Conservation (phyloP, 2,329 filamentous ascomycete genomes). For the Stenocarpella maydis region DNA sequence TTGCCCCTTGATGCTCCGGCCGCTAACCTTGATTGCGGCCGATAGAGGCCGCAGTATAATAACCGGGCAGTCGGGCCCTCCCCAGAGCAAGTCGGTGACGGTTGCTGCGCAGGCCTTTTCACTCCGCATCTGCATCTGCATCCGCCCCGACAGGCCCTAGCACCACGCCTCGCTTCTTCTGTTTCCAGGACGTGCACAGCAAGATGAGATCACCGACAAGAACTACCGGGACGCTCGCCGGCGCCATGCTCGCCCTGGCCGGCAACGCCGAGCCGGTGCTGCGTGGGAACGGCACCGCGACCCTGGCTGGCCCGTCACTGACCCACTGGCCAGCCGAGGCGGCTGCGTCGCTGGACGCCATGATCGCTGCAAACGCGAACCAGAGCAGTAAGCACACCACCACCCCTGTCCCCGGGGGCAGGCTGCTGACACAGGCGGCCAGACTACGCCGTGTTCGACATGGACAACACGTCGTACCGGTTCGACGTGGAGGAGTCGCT, state of each 20-base stretch:
- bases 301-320: conserved; percentile 35
- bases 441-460: conserved; percentile 52
- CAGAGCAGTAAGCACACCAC: conserved; percentile 38
- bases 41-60: conserved; percentile 10
- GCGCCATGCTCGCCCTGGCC: conserved; percentile 21
- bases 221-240: conserved; percentile 14
- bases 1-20: conserved; percentile 7
- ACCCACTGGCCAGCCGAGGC: conserved; percentile 49
- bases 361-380: conserved; percentile 50
- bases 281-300: conserved; percentile 11
- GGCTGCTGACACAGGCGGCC: background rate
- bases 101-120: background rate
- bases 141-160: background rate
- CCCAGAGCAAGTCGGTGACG: background rate
- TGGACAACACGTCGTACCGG: conserved; percentile 55
- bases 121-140: background rate
- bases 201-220: conserved; percentile 17
- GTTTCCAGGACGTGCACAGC: background rate
- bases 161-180: background rate
- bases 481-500: conserved; percentile 54
- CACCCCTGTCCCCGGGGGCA: background rate
- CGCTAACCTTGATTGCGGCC: conserved; percentile 1
- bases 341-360: conserved; percentile 46
- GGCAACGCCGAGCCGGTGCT: conserved; percentile 11
- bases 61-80: background rate